A percentile compares a stretch with the other conserved stretches of the same genome.
Evolutionary conservation across 495 filamentous ascomycete genomes (phyloP).

Genomic region (Podospora anserina): DNA sequence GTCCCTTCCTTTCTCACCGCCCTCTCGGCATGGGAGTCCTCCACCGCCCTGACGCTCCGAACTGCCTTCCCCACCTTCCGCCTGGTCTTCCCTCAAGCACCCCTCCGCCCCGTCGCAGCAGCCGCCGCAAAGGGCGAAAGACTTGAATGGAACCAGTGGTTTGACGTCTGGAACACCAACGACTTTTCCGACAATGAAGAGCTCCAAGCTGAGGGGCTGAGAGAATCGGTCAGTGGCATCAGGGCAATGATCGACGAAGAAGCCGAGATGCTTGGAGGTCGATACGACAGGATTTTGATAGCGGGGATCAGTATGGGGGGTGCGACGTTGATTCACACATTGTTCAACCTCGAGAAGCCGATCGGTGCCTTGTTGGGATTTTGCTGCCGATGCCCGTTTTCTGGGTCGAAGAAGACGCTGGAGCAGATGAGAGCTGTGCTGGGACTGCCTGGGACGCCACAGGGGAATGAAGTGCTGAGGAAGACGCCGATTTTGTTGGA

Average conservation of each 20-base stretch:
- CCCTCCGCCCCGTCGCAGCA: conserved; percentile 14
- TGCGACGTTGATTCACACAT: conserved; percentile 44
- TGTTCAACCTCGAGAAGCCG: conserved; percentile 35
- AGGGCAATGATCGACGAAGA: conserved; percentile 28
- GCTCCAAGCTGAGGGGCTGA: conserved; percentile 31
- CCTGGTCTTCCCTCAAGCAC: conserved; percentile 49
- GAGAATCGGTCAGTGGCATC: conserved; percentile 26
- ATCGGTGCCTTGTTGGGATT: conserved; percentile 53
- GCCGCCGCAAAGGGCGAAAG: background rate
- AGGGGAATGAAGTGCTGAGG: conserved; percentile 22
- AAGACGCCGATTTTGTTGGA: conserved; percentile 51
- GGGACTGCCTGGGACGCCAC: conserved; percentile 11
- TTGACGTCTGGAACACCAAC: conserved; percentile 39
- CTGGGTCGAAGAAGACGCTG: conserved; percentile 25
- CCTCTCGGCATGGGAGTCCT: conserved; percentile 2
- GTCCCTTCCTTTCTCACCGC: background rate
- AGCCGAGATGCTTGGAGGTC: conserved; percentile 23
- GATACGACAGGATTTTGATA: conserved; percentile 35
- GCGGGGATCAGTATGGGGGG: conserved; percentile 39
- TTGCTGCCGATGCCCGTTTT: conserved; percentile 56
- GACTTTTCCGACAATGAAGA: conserved; percentile 33
- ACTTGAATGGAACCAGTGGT: conserved; percentile 34
- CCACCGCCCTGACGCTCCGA: conserved; percentile 19
- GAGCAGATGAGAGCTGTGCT: conserved; percentile 28
- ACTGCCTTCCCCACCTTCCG: conserved; percentile 31